Evolutionary conservation across 441 rosid species (phyloP).

Genomic region (Flueggea neowawraea): DNA sequence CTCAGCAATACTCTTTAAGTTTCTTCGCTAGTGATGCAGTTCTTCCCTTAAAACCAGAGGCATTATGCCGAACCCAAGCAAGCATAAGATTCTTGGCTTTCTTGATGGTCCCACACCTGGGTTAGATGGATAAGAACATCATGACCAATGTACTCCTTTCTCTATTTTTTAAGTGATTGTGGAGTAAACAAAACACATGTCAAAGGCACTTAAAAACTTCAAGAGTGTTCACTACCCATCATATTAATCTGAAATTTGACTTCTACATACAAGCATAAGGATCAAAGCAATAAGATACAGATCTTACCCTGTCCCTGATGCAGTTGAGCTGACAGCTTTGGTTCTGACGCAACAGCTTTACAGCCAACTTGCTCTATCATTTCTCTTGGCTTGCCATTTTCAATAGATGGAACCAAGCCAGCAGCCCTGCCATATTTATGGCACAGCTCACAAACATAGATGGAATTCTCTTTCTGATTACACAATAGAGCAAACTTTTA

Average conservation of each 20-base stretch:
- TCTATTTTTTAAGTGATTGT: background rate
- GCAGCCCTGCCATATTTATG: conserved; percentile 50
- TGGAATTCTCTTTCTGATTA: conserved; percentile 49
- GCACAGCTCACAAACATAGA: conserved; percentile 75
- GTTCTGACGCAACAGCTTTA: conserved; percentile 20
- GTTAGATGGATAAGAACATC: background rate
- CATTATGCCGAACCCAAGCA: conserved; percentile 95
- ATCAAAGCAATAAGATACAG: conserved; percentile 23
- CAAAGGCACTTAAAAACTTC: background rate
- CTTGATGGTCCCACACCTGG: conserved; percentile 27
- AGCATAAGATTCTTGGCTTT: conserved; percentile 80
- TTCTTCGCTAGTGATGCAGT: conserved; percentile 90
- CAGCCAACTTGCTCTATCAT: conserved; percentile 12
- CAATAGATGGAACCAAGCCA: conserved; percentile 16
- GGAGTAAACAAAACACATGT: background rate
- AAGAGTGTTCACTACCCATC: background rate
- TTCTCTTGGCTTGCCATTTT: conserved; percentile 20
- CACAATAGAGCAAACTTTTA: conserved; percentile 12
- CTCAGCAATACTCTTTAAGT: conserved; percentile 72
- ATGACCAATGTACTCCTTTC: background rate
- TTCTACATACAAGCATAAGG: background rate
- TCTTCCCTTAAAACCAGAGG: conserved; percentile 90
- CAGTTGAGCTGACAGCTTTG: conserved; percentile 24
- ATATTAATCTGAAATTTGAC: background rate
- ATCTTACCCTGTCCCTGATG: conserved; percentile 56